Evolutionary conservation across 2,329 filamentous ascomycete genomes (phyloP), one percentile per base, ranked within the genome.

Genomic region (Plenodomus tracheiphilus): DNA sequence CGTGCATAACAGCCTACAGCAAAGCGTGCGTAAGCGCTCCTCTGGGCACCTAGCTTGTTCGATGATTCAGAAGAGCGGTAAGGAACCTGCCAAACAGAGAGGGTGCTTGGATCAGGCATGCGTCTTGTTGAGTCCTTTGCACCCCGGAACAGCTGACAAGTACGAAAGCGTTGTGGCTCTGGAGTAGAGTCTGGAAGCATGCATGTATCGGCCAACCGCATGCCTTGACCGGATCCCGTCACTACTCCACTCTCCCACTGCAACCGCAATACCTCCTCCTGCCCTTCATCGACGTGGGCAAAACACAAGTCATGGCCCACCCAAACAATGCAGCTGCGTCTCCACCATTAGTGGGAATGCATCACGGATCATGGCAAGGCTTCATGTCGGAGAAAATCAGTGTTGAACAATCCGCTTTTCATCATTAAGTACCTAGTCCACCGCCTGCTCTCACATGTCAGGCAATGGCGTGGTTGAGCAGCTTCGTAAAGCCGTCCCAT

Each of bases 21-120:
- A 58, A 56, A 60, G 53, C 61, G 52, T 71, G 68, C 68, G 69
- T 71, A 70, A 71, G 69, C 68, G 69, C 65, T 37, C 6, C 43
- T 55, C 56, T 59, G 53, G 58, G 53, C 58, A 54, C 47, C 61
- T 59, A 50, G 40, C 50, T 56, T 47, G 49, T 42, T 49, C 51
- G 55, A 62, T 66, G 65, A 67, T 70, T 69, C 68, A 69, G 62
- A 71, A 71, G 61, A 69, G 69, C 69, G 69, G 69, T 72, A 69
- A 68, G 56, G 53, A 46, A 44, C 46, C 44, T 63, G 51, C 64
- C 59, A 62, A 57, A 61, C 59, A 59, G 49, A 54, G 51, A 59
- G 42, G 34, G 51, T 52, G 50, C 38, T 54, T 56, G 51, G 53
- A 59, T 56, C 58, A 60, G 50, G 46, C 58, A 46, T 67, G 64